These are phyloP conservation scores for Stipa capillata DNA, from an alignment of 176 grass and related monocot species.

Conservation along the genomic window DNA sequence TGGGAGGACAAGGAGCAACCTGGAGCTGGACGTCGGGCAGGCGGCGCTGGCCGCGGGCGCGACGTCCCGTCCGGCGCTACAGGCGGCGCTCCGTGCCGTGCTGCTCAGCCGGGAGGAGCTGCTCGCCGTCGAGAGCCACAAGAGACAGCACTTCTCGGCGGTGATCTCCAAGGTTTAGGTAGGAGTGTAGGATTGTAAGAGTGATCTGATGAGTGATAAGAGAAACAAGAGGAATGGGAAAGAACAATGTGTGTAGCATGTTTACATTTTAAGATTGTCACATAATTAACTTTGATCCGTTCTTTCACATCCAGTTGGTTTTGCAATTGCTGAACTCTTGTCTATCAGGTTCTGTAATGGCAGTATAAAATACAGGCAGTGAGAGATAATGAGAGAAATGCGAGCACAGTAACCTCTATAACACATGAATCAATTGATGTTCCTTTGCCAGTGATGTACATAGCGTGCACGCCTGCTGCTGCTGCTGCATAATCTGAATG, in stretches of 20 bases:
- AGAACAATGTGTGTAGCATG: neutral
- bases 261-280: neutral
- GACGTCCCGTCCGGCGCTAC: conserved; percentile 37
- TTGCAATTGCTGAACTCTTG: neutral
- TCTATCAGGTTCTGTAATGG: neutral
- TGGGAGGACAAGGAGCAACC: conserved; percentile 60
- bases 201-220: neutral
- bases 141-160: conserved; percentile 50
- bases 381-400: neutral
- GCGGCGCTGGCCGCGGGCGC: neutral
- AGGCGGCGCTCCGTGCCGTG: conserved; percentile 65
- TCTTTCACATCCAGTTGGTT: neutral
- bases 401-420: neutral
- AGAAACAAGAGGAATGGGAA: neutral
- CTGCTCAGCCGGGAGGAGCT: conserved; percentile 48
- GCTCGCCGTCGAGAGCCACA: conserved; percentile 49
- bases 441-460: neutral
- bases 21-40: conserved; percentile 57
- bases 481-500: neutral
- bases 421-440: neutral
- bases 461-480: neutral
- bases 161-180: conserved; percentile 26
- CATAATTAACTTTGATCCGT: neutral
- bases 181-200: neutral
- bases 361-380: neutral